Base-by-base conservation (phyloP, 345 rosid genomes). In the Salix caprea region DNA sequence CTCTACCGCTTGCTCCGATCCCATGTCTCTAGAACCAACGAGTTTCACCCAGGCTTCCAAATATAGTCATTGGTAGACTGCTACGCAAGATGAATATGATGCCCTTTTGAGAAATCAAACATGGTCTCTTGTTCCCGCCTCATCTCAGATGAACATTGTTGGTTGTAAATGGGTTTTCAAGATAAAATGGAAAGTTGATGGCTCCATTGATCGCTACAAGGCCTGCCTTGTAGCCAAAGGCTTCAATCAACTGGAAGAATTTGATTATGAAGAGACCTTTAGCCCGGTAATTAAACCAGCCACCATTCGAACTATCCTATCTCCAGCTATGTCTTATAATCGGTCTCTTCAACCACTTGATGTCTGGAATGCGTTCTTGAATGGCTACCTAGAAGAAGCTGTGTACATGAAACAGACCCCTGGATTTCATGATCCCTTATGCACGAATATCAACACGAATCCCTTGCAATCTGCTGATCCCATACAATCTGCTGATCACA, bases 261-360 rank as follows among this genome's bases (percentile, higher is more conserved):
- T 52, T 52, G 60, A 52, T 19, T 52, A 6, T 19, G 11, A 0
- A 19, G 3, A 52, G 9, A 52, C 23, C 11, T 19, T 52, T 0
- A 52, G 10, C 60, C 0, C 0, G 4, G 0, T 52, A 7, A 4
- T 52, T 6, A 52, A 52, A 52, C 11, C 11, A 0, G 1, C 1
- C 3, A 52, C 11, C 23, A 52, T 52, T 52, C 23, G 0, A 0
- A 52, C 23, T 19, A 52, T 52, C 23, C 0, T 19, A 0, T 52
- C 23, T 52, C 11, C 19, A 0, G 3, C 0, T 19, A 9, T 52
- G 23, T 52, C 23, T 0, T 52, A 0, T 52, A 52, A 7, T 0
- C 7, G 23, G 60, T 52, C 60, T 1, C 60, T 18, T 19, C 4
- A 52, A 52, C 1, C 7, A 0, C 60, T 52, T 52, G 23, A 52